Base-by-base conservation (phyloP, 2,329 filamentous ascomycete species). In the Penicillium freii region DNA sequence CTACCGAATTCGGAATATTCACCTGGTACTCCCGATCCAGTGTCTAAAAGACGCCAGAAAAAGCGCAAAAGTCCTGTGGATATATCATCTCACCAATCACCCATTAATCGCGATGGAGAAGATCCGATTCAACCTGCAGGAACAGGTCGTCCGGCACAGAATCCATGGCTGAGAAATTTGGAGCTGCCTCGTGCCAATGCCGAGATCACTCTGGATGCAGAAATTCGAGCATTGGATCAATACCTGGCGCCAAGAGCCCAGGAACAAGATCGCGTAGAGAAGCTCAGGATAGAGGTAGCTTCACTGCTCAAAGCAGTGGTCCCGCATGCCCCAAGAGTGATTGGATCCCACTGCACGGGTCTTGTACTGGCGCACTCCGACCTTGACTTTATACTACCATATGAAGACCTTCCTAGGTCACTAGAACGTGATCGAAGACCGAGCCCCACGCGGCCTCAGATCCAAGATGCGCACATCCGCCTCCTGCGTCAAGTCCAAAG, bases 261-360 rank as follows among this genome's bases (percentile, higher is more conserved):
- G 13, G 83, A 86, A 69, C 62, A 68, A 21, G 60, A 67, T 17
- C 65, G 56, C 15, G 65, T 72, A 7, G 50, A 66, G 21, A 66
- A 56, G 8, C 59, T 76, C 4, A 57, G 66, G 6, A 46, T 53
- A 21, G 67, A 73, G 21, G 49, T 78, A 11, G 54, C 64, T 69
- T 52, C 62, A 55, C 47, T 67, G 43, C 50, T 77, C 46, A 61
- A 69, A 60, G 46, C 62, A 19, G 58, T 57, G 21, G 60, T 72
- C 4, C 67, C 69, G 13, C 60, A 67, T 39, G 54, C 66, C 10
- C 71, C 77, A 7, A 74, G 81, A 56, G 59, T 82, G 3, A 81
- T 83, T 57, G 84, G 84, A 19, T 86, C 84, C 9, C 75, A 81
- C 55, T 69, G 71, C 11, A 84, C 79, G 15, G 81, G 82, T 9